These are phyloP conservation scores for Endocladia muricata DNA, from an alignment of 31 red algal genomes.

Conservation along the genomic window DNA sequence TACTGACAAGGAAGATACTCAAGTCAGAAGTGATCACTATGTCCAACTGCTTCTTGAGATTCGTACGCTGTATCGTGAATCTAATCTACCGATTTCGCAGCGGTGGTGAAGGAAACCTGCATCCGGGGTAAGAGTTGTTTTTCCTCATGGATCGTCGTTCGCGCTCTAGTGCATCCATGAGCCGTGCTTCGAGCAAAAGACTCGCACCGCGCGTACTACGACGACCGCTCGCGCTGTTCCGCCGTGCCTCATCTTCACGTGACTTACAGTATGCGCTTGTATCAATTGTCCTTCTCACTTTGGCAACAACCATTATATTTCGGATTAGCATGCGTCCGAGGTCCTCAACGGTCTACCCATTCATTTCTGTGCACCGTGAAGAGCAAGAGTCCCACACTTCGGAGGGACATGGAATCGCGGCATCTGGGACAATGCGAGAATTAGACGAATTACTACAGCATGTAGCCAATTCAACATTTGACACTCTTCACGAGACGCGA, in stretches of 20 bases:
- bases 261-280: background rate
- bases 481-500: background rate
- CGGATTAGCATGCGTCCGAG: background rate
- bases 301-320: too few species aligned
- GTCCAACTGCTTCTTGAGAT: too few species aligned
- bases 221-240: background rate
- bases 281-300: background rate
- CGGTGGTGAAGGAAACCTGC: too few species aligned
- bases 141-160: too few species aligned
- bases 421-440: slow-evolving; percentile 5
- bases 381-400: background rate
- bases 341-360: background rate
- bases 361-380: background rate
- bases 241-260: background rate
- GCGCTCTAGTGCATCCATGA: too few species aligned
- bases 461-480: background rate
- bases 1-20: too few species aligned
- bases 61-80: too few species aligned
- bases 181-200: too few species aligned
- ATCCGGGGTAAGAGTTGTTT: too few species aligned
- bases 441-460: slow-evolving; percentile 3
- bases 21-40: too few species aligned
- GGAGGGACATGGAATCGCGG: too few species aligned
- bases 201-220: background rate
- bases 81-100: too few species aligned